A percentile compares a stretch with the other conserved stretches of the same genome.
Evolutionary conservation across 768 basidiomycete species (phyloP).

Genomic region (Hericium coralloides): DNA sequence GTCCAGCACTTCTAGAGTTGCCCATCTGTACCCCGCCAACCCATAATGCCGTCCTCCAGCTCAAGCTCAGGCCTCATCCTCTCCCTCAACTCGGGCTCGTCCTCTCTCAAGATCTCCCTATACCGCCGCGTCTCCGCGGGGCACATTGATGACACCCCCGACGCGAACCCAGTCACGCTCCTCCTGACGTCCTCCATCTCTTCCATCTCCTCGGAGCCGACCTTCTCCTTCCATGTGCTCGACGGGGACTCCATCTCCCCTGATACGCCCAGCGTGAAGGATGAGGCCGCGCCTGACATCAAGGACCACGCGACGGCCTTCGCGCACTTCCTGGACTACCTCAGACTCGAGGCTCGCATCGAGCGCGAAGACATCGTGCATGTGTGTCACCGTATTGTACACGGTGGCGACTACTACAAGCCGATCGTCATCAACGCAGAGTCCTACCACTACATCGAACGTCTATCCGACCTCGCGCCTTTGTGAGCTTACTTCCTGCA

Average conservation of each 20-base stretch:
- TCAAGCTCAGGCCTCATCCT: conserved; percentile 39
- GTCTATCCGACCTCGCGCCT: conserved; percentile 73
- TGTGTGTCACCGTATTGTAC: conserved; percentile 78
- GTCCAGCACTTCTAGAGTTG: not conserved
- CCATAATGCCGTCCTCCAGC: not conserved
- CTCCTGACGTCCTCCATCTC: conserved; percentile 44
- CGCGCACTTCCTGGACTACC: conserved; percentile 42
- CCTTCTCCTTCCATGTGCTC: conserved; percentile 34
- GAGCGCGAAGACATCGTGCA: conserved; percentile 36
- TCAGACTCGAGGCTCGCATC: conserved; percentile 34
- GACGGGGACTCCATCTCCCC: conserved; percentile 2
- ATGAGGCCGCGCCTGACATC: conserved; percentile 31
- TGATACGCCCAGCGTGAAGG: conserved; percentile 26
- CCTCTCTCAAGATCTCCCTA: conserved; percentile 78
- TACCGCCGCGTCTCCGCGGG: conserved; percentile 29
- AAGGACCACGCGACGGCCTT: conserved; percentile 57
- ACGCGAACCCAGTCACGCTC: conserved; percentile 31
- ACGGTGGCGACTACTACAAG: conserved; percentile 72
- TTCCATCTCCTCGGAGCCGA: conserved; percentile 47
- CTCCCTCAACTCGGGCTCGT: conserved; percentile 74
- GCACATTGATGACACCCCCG: conserved; percentile 15
- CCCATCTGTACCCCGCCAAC: not conserved
- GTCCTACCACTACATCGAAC: conserved; percentile 64
- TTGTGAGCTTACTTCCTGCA: conserved; percentile 36
- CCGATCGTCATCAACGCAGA: conserved; percentile 62